phyloP scores from a whole-genome alignment of 768 basidiomycete species.

The Asterophora parasitica region DNA sequence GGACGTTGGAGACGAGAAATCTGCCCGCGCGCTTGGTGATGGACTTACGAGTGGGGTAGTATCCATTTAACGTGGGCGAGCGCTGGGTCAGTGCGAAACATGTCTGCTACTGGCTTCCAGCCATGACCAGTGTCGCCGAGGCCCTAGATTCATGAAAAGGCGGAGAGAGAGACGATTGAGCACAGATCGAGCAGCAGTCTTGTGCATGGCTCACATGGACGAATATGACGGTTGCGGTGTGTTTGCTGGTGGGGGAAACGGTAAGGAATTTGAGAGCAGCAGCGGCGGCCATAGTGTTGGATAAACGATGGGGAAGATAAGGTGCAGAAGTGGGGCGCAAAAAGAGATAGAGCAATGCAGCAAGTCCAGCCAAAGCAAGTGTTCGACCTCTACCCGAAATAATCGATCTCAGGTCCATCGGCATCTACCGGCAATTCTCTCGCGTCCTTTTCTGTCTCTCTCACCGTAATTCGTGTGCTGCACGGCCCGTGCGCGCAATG shows the following conservation, averaged over 20 bases:
- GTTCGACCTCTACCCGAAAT: constrained; percentile 25
- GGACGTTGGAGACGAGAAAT: too few species aligned
- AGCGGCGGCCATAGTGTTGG: constrained; percentile 27
- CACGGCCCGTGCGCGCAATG: constrained; percentile 2
- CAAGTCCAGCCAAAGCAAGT: constrained; percentile 18
- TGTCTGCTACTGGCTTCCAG: constrained; percentile 72
- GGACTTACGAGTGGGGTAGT: constrained; percentile 72
- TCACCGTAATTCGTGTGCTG: background rate
- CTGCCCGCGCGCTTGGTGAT: background rate
- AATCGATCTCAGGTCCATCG: constrained; percentile 37
- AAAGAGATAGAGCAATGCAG: constrained; percentile 20
- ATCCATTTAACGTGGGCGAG: constrained; percentile 86
- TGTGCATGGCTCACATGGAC: constrained; percentile 59
- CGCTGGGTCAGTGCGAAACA: constrained; percentile 48
- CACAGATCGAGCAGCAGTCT: constrained; percentile 1
- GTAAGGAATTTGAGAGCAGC: constrained; percentile 44
- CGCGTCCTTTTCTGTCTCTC: constrained; percentile 8
- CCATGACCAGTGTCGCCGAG: constrained; percentile 73
- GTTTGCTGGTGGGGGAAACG: constrained; percentile 52
- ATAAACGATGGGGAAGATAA: constrained; percentile 16
- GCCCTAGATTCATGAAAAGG: constrained; percentile 41
- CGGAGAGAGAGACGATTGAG: constrained; percentile 1
- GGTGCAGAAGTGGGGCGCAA: constrained; percentile 9
- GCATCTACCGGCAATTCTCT: constrained; percentile 36
- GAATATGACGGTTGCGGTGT: constrained; percentile 87